Conservation (phyloP, 306 rosid genomes). For the Vigna reflexopilosa region DNA sequence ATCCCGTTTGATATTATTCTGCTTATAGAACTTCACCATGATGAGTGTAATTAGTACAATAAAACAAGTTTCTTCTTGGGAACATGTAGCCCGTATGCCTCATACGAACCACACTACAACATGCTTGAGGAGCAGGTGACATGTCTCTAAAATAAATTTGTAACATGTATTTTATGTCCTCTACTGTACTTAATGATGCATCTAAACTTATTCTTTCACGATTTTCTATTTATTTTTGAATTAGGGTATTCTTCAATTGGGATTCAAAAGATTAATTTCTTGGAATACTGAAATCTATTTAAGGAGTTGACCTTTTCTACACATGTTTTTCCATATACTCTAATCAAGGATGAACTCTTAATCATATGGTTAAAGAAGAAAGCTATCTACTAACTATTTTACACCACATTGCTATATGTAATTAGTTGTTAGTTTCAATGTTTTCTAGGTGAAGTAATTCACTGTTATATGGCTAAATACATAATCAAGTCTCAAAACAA, state of each 20-base stretch:
- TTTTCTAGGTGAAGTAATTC: conserved; percentile 2
- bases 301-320: too few species aligned
- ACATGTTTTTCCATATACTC: too few species aligned
- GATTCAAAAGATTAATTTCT: too few species aligned
- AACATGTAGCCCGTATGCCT: background rate
- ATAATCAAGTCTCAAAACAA: background rate
- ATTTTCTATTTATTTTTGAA: too few species aligned
- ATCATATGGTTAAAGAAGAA: background rate
- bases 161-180: background rate
- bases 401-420: background rate
- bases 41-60: background rate
- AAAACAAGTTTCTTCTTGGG: background rate
- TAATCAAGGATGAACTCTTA: background rate
- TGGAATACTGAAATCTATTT: too few species aligned
- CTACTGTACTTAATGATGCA: background rate
- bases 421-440: background rate
- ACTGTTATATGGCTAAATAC: background rate
- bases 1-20: conserved; percentile 3
- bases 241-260: too few species aligned
- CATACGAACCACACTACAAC: background rate
- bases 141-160: background rate
- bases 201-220: background rate
- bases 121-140: conserved; percentile 3
- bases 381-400: background rate
- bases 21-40: background rate